Evolutionary conservation across 73 alveolate species (phyloP), one percentile per base, ranked within the genome.

Genomic region (Paramecium sexaurelia): DNA sequence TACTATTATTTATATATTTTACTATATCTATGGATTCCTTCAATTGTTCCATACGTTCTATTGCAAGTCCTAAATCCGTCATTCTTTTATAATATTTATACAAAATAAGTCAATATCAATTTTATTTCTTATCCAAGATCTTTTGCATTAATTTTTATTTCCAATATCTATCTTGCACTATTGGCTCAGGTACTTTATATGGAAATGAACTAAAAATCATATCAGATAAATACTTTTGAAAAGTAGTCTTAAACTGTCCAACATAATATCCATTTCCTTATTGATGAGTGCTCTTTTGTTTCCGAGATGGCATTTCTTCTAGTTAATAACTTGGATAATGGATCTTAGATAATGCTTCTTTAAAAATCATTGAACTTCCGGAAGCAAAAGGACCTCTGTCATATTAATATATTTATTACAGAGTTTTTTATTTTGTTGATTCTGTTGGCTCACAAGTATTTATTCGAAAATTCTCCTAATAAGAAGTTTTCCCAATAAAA

Each of bases 151-250:
- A 78, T 33, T 78, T 78, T 47, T 78, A 43, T 41, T 78, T 78
- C 90, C 90, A 78, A 78, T 78, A 78, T 22, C 90, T 37, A 78
- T 78, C 90, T 24, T 78, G 19, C 13, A 78, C 15, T 7, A 78
- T 78, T 4, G 68, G 71, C 2, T 78, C 90, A 11, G 90, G 90
- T 24, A 39, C 43, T 45, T 78, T 78, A 33, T 40, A 78, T 0
- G 43, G 47, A 45, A 78, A 78, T 6, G 90, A 78, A 43, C 90
- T 78, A 78, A 1, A 51, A 13, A 78, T 43, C 2, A 15, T 13
- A 19, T 13, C 1, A 2, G 7, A 36, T n/a, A 17, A 22, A 6
- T 78, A 78, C 90, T 78, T 45, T 43, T 78, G 39, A 33, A 78
- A 78, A 78, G 90, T 78, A 6, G 90, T 78, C 24, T 78, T 78